Evolutionary conservation across 208 protist genomes (phyloP), one percentile per base, ranked within the genome.

Genomic region (Crithidia fasciculata): DNA sequence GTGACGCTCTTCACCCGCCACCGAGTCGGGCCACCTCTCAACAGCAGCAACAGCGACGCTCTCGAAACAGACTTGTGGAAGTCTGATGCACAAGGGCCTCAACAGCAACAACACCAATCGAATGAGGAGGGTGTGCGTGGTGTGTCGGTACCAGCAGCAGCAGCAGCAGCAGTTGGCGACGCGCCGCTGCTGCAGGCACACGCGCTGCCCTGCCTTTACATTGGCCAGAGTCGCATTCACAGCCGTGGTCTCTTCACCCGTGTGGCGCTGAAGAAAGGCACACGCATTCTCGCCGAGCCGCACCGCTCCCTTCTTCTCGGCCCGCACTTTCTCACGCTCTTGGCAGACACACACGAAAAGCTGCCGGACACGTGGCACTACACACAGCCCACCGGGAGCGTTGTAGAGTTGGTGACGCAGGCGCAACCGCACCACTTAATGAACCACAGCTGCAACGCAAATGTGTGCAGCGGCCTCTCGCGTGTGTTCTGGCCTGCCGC

Each of bases 281-380:
- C 89, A 5, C 84, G 86, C 68, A 69, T 94, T 58, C 66, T 94
- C 39, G 77, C 80, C 13, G 80, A 83, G 52, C 74, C 83, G 12
- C 85, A 80, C 10, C 86, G 83, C 69, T 81, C 79, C 8, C 89
- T 89, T 63, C 78, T 94, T 41, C 69, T 82, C 59, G 78, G 78
- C 36, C 57, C 74, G 28, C 71, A 77, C 52, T 91, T 87, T 61
- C 41, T 92, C 0, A 75, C 53, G 10, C 65, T 92, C 2, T 70
- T 92, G 15, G 74, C 81, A 0, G 89, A 94, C 81, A 94, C 87
- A 41, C 80, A 89, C 58, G 78, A 69, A n/a, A 72, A 76, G 71
- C 75, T 94, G 45, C 87, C 89, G 0, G 89, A 92, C 72, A 92
- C 85, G 8, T 88, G 68, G 80, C 87, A 94, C 69, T 94, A 94